Evolutionary conservation across 345 rosid species (phyloP).

Genomic region (Camelina sativa): DNA sequence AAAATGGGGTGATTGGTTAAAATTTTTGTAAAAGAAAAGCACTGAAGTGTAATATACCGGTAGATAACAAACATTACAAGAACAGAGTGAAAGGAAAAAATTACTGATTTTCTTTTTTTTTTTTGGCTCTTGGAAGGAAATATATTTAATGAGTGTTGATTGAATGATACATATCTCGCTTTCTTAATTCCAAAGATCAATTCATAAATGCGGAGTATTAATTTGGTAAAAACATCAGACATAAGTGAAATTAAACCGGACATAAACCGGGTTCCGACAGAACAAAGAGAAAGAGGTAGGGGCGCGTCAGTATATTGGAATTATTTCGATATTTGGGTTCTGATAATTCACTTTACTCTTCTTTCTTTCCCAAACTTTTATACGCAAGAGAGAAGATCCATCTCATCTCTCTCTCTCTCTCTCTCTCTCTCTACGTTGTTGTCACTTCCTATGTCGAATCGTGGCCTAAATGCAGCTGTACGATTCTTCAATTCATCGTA

Average conservation of each 20-base stretch:
- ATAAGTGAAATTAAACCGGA: conserved; percentile 28
- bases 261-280: conserved; percentile 37
- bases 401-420: conserved; percentile 10
- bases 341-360: conserved; percentile 39
- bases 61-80: conserved; percentile 17
- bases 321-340: conserved; percentile 33
- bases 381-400: conserved; percentile 31
- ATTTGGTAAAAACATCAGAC: conserved; percentile 2
- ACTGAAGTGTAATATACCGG: conserved; percentile 20
- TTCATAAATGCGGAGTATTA: not conserved
- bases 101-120: not conserved
- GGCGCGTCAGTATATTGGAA: conserved; percentile 40
- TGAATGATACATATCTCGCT: not conserved
- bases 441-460: conserved; percentile 24
- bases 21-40: conserved; percentile 22
- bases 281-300: conserved; percentile 19
- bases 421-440: conserved; percentile 2
- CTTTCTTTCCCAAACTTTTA: conserved; percentile 38
- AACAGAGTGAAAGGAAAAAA: not conserved
- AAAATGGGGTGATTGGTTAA: not conserved
- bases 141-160: conserved; percentile 12
- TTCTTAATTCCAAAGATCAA: not conserved
- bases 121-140: not conserved
- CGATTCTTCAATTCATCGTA: not conserved
- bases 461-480: conserved; percentile 6